Evolutionary conservation across 75 land plant species (phyloP).

Genomic region (Larix kaempferi): DNA sequence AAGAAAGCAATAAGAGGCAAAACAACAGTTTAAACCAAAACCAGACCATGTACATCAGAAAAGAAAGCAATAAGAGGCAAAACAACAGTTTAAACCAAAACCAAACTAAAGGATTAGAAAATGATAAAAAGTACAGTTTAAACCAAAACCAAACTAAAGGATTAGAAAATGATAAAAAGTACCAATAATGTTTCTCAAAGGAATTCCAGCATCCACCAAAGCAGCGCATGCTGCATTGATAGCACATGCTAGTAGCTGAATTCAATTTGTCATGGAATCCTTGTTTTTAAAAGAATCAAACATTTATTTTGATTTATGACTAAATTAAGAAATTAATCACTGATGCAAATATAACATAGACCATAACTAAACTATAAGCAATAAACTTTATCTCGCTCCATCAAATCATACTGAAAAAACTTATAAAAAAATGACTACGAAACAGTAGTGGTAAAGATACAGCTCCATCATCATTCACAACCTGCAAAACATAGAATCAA

Average conservation of each 20-base stretch:
- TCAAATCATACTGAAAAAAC: background rate
- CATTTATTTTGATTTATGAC: background rate
- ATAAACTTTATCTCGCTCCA: background rate
- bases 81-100: background rate
- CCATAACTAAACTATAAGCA: background rate
- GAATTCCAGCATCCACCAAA: slow-evolving; percentile 87
- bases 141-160: background rate
- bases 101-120: too few relatives aligned
- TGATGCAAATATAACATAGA: too few relatives aligned
- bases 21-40: slow-evolving; percentile 6
- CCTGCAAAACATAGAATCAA: slow-evolving; percentile 44
- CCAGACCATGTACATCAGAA: background rate
- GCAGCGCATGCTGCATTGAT: slow-evolving; percentile 95
- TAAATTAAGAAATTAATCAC: background rate
- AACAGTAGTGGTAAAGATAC: slow-evolving; percentile 54
- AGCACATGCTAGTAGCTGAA: slow-evolving; percentile 85
- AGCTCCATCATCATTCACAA: slow-evolving; percentile 90
- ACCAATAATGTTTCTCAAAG: slow-evolving; percentile 81
- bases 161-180: slow-evolving; percentile 1
- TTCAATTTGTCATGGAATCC: slow-evolving; percentile 27
- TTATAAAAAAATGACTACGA: background rate
- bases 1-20: background rate
- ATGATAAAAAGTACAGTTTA: slow-evolving; percentile 7
- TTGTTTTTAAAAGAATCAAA: background rate
- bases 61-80: background rate